Percentiles rank a stretch among this genome's conserved stretches.
phyloP scores from a whole-genome alignment of 148 eudicot genomes.

The Cornus florida region DNA sequence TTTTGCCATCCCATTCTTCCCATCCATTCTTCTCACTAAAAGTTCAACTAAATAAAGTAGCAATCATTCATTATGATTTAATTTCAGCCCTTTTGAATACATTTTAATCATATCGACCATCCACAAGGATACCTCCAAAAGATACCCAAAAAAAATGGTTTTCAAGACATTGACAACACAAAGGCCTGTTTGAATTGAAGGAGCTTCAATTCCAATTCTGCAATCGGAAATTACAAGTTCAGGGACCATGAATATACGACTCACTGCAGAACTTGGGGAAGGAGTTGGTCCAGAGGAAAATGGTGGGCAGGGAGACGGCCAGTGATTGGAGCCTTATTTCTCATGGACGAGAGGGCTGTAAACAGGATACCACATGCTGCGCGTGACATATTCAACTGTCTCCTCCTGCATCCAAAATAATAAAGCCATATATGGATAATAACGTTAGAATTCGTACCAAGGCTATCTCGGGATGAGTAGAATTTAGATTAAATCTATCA shows the following conservation, averaged over 20 bases:
- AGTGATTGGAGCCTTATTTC: slow-evolving; percentile 35
- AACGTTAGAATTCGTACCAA: background rate
- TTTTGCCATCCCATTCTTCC: no score
- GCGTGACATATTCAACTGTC: slow-evolving; percentile 55
- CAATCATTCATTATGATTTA: no score
- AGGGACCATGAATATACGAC: background rate
- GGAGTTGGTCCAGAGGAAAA: background rate
- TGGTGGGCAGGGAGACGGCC: background rate
- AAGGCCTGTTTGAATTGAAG: background rate
- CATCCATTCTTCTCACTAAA: no score
- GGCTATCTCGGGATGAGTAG: background rate
- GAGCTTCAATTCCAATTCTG: background rate
- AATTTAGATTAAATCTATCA: background rate
- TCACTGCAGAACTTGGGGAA: background rate
- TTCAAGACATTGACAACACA: no score
- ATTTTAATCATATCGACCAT: no score
- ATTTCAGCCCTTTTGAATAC: no score
- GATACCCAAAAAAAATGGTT: no score
- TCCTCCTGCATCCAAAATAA: slow-evolving; percentile 63
- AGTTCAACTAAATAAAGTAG: no score
- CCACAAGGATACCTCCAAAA: background rate
- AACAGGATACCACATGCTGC: slow-evolving; percentile 88
- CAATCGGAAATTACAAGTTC: no score
- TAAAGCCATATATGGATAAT: background rate
- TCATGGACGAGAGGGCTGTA: slow-evolving; percentile 95